Percentiles rank a stretch among this genome's conserved stretches.
Evolutionary conservation across 1,139 yeast genomes (phyloP).

Genomic region (Scheffersomyces segobiensis): DNA sequence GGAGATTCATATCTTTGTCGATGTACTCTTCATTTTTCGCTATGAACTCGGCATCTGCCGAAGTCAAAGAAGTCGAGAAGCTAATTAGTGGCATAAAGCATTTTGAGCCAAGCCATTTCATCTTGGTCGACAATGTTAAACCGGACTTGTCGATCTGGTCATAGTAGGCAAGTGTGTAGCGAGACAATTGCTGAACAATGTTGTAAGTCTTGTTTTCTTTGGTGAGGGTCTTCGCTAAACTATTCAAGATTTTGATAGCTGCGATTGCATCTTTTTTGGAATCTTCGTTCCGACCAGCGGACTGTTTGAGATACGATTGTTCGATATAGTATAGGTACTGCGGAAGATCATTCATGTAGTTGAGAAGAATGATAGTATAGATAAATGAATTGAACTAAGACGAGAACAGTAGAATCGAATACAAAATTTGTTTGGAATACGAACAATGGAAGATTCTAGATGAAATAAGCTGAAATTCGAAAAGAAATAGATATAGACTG

Average conservation of each 20-base stretch:
- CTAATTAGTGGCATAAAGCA: slow-evolving; percentile 38
- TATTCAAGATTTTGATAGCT: neutral
- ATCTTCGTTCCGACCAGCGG: neutral
- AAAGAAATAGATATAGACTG: neutral
- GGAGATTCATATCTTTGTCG: slow-evolving; percentile 11
- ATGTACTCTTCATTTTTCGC: slow-evolving; percentile 1
- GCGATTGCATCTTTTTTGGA: neutral
- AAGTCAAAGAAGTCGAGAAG: slow-evolving; percentile 15
- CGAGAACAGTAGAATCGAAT: neutral
- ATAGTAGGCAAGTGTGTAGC: neutral
- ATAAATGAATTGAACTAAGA: no score
- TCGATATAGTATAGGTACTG: neutral
- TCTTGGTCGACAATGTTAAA: neutral
- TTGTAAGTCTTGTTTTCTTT: neutral
- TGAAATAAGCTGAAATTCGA: neutral
- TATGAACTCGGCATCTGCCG: slow-evolving; percentile 10
- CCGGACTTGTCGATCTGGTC: neutral
- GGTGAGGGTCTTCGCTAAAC: neutral
- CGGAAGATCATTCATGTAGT: neutral
- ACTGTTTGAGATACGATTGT: neutral
- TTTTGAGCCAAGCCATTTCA: slow-evolving; percentile 2
- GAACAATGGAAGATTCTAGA: neutral
- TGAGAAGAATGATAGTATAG: neutral
- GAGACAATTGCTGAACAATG: neutral
- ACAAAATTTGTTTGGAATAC: neutral